Percentiles rank a stretch among this genome's conserved stretches.
These are phyloP conservation scores for Macaranga tanarius DNA, from an alignment of 441 rosid species.

Conservation along the genomic window DNA sequence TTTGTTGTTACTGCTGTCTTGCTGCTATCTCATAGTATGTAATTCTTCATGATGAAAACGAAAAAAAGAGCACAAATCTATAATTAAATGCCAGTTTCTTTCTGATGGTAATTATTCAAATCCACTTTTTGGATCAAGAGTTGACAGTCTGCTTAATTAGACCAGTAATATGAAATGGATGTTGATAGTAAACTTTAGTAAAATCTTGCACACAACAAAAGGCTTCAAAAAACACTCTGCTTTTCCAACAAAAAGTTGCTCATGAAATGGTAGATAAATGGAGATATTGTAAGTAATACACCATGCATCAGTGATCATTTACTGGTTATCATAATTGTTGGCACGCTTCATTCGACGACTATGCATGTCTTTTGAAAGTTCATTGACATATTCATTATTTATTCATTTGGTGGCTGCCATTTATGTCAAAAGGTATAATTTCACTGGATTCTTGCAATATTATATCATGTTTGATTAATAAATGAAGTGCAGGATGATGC, in stretches of 20 bases:
- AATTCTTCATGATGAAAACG: neutral
- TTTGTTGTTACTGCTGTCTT: neutral
- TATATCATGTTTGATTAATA: slow-evolving; percentile 28
- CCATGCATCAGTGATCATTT: neutral
- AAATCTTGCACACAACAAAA: neutral
- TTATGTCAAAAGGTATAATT: neutral
- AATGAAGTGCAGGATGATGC: slow-evolving; percentile 93
- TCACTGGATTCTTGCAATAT: slow-evolving; percentile 17
- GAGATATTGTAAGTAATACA: neutral
- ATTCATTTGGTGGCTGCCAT: neutral
- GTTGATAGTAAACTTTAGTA: neutral
- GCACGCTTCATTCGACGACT: neutral
- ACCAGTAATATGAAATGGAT: neutral
- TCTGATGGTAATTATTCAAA: neutral
- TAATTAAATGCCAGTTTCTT: neutral
- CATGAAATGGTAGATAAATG: neutral
- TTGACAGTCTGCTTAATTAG: neutral
- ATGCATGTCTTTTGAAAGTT: neutral
- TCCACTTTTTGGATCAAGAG: neutral
- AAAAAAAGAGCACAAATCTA: neutral
- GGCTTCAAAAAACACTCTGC: neutral
- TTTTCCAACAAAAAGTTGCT: neutral
- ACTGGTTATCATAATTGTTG: neutral
- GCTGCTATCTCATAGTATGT: neutral
- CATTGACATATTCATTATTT: neutral